A percentile compares a stretch with the other conserved stretches of the same genome.
phyloP scores from a whole-genome alignment of 1,284 basidiomycete species.

The Pascua guehoae region DNA sequence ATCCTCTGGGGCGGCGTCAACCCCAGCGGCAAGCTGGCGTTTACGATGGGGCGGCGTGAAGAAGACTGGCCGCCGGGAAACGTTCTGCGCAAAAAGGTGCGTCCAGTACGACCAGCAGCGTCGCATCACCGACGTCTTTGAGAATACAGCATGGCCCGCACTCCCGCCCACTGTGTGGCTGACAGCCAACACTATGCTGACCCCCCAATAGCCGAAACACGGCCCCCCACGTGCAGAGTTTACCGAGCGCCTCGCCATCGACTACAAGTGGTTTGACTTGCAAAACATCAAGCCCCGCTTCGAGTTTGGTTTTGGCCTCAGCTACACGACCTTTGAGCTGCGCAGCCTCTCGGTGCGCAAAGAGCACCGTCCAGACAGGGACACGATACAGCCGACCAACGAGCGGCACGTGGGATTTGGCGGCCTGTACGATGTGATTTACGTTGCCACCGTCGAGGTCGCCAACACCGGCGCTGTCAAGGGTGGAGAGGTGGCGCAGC shows the following conservation, averaged over 20 bases:
- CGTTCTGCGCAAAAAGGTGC: constrained; percentile 38
- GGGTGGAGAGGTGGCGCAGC: constrained; percentile 52
- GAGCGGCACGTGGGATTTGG: constrained; percentile 41
- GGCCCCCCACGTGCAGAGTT: constrained; percentile 30
- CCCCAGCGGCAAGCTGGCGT: constrained; percentile 61
- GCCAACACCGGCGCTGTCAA: constrained; percentile 48
- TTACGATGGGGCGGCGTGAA: constrained; percentile 50
- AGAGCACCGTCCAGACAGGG: constrained; percentile 20
- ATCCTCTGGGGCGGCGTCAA: constrained; percentile 74
- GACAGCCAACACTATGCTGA: neutral
- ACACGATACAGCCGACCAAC: constrained; percentile 49
- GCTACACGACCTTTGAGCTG: constrained; percentile 51
- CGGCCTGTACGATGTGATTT: constrained; percentile 46
- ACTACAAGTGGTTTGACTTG: constrained; percentile 52
- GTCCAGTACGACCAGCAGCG: neutral
- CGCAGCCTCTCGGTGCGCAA: constrained; percentile 29
- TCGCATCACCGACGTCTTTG: neutral
- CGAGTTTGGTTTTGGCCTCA: constrained; percentile 53
- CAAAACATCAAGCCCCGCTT: constrained; percentile 49
- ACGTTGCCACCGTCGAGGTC: constrained; percentile 42
- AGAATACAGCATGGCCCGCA: too few species aligned
- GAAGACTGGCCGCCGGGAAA: constrained; percentile 49
- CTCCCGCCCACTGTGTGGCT: too few species aligned
- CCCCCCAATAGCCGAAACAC: constrained; percentile 4
- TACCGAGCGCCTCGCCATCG: constrained; percentile 50